Base-by-base conservation (phyloP, 208 protist genomes). In the Acanthamoeba royreba region DNA sequence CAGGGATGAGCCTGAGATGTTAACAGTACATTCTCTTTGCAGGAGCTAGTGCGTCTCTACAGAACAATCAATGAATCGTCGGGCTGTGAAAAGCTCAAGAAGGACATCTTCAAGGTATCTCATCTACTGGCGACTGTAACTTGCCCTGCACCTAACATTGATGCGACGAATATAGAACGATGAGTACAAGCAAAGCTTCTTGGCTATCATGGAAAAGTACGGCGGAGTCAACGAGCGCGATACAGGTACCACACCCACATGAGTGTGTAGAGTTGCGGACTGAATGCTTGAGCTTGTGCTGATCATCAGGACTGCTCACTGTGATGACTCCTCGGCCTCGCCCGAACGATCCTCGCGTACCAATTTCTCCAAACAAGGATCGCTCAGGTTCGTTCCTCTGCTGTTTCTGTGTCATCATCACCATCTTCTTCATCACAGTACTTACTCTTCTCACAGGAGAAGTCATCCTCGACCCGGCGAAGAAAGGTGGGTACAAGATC, bases 21-120 rank as follows among this genome's bases (percentile, higher is more conserved):
- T 63, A 28, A 19, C 25, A 17, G 55, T 63, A 35, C 55, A 28
- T 19, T 63, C 8, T 63, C 17, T 7, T 28, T 22, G 49, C 49
- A 88, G 81, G 81, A 88, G 25, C 81, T 88, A 17, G 81, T 88
- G 46, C 45, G 81, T 28, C 33, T 88, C 9, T 88, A 88, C 45
- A 61, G 58, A 25, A 38, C 58, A 28, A 88, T 88, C 52, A 88
- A 88, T 25, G 81, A 88, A 5, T 53, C 81, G 4, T 63, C 81
- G 2, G 15, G 45, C 0, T 88, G 81, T 38, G 81, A 63, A 8
- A 53, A 58, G 43, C 81, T 88, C 52, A 88, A 61, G 81, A 88
- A 58, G 52, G 81, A 88, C 52, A 88, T 88, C 35, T 88, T 63
- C 45, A 88, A 63, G 81, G 81, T 88, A 31, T 55, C 63, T 0